A percentile compares a stretch with the other conserved stretches of the same genome.
These are phyloP conservation scores for Rhodotorula graminis DNA, from an alignment of 768 basidiomycete genomes.

Conservation along the genomic window DNA sequence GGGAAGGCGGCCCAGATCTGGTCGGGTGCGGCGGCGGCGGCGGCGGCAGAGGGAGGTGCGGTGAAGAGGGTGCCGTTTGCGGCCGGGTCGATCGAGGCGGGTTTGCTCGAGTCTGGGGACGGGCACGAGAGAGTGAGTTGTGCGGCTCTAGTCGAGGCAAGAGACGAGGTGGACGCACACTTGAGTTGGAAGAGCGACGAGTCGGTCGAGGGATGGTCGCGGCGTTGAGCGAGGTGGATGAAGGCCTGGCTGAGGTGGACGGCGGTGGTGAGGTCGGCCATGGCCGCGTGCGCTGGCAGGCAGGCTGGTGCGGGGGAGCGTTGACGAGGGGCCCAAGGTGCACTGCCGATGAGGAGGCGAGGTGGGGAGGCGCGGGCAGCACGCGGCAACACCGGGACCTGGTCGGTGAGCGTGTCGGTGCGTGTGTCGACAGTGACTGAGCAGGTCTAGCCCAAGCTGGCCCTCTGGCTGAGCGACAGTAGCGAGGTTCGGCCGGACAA, in stretches of 20 bases:
- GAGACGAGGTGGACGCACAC: background rate
- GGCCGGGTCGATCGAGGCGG: background rate
- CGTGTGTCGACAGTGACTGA: too few relatives aligned
- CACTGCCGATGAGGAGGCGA: background rate
- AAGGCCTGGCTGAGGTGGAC: slow-evolving; percentile 7
- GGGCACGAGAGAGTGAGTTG: background rate
- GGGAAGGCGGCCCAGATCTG: slow-evolving; percentile 18
- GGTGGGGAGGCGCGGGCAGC: too few relatives aligned
- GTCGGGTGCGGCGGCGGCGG: background rate
- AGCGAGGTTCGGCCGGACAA: too few relatives aligned
- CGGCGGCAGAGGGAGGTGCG: background rate
- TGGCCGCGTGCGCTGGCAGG: too few relatives aligned
- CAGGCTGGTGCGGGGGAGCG: too few relatives aligned
- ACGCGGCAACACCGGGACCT: too few relatives aligned
- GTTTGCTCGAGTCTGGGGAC: background rate
- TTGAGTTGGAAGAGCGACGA: background rate
- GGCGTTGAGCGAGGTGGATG: slow-evolving; percentile 1
- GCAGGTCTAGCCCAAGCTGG: too few relatives aligned
- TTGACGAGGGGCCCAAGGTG: too few relatives aligned
- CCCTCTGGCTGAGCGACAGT: too few relatives aligned
- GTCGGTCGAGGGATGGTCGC: background rate
- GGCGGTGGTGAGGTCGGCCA: background rate
- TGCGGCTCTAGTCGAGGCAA: background rate
- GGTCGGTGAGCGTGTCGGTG: too few relatives aligned
- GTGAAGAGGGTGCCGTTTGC: background rate